phyloP scores from a whole-genome alignment of 2,329 filamentous ascomycete genomes.

The Furcasterigmium furcatum region DNA sequence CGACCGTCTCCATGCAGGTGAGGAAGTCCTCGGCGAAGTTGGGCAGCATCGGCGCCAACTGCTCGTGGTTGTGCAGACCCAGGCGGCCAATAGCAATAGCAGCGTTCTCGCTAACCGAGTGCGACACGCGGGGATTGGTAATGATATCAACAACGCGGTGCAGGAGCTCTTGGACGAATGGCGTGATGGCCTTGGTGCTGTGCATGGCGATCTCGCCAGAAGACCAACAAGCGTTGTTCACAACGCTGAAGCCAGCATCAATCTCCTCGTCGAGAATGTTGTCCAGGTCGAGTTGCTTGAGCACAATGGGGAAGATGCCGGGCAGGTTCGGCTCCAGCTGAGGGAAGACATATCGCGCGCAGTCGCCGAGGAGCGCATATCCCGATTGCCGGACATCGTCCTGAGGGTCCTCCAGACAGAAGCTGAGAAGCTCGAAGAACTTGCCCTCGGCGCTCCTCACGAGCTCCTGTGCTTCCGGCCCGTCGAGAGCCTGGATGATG shows the following conservation, averaged over 20 bases:
- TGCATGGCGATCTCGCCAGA: constrained; percentile 88
- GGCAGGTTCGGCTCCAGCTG: constrained; percentile 73
- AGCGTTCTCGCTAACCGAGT: constrained; percentile 88
- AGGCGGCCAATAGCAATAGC: constrained; percentile 88
- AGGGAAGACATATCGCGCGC: constrained; percentile 85
- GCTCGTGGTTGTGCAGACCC: constrained; percentile 73
- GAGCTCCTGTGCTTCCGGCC: constrained; percentile 70
- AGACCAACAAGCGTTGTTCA: constrained; percentile 99
- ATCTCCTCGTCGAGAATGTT: constrained; percentile 74
- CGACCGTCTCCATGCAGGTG: constrained; percentile 75
- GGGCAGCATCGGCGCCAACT: constrained; percentile 74
- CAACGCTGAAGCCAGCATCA: constrained; percentile 82
- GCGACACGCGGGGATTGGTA: constrained; percentile 78
- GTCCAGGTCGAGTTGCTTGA: constrained; percentile 83
- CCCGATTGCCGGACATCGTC: constrained; percentile 96
- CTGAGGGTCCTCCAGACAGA: constrained; percentile 87
- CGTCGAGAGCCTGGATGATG: constrained; percentile 84
- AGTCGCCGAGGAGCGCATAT: constrained; percentile 92
- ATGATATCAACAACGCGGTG: constrained; percentile 78
- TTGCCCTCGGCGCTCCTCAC: constrained; percentile 72
- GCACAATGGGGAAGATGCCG: constrained; percentile 74
- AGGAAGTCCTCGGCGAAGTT: constrained; percentile 83
- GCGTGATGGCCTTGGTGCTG: constrained; percentile 69
- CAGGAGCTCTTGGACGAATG: constrained; percentile 75
- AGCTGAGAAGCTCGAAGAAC: constrained; percentile 85